Percentiles rank a stretch among this genome's conserved stretches.
phyloP scores from a whole-genome alignment of 176 grass and related monocot species.

The Elymus sibiricus region DNA sequence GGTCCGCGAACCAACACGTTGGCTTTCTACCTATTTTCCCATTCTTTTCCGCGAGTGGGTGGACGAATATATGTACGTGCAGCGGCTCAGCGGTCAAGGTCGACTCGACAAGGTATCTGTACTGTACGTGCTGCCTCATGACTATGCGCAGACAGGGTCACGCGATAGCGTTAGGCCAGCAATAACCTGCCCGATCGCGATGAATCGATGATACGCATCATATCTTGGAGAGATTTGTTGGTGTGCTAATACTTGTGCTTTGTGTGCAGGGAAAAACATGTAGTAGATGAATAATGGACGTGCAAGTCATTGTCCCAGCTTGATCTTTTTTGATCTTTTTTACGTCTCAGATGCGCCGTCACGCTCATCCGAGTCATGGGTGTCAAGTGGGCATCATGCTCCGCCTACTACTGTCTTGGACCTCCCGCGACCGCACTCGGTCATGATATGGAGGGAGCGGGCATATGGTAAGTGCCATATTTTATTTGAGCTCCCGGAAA shows the following conservation, averaged over 20 bases:
- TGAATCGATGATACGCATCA: neutral
- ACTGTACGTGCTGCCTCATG: neutral
- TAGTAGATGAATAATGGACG: neutral
- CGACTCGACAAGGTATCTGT: neutral
- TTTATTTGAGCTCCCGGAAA: too few relatives aligned
- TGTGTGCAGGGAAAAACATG: neutral
- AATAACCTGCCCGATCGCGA: neutral
- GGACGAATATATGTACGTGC: neutral
- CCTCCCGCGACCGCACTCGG: neutral
- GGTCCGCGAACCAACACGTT: neutral
- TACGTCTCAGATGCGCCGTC: neutral
- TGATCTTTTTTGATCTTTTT: neutral
- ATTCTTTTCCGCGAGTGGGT: neutral
- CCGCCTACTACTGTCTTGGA: neutral
- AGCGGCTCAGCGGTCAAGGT: slow-evolving; percentile 1
- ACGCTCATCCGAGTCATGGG: neutral
- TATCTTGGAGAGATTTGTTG: neutral
- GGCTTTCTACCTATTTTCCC: neutral
- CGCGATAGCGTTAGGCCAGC: neutral
- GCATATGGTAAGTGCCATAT: too few relatives aligned
- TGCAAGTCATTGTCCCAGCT: neutral
- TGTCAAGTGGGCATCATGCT: neutral
- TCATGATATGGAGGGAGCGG: too few relatives aligned
- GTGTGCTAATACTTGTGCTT: neutral
- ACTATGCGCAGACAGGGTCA: neutral